Percentiles rank a stretch among this genome's conserved stretches.
These are phyloP conservation scores for Heliamphora exappendiculata DNA, from an alignment of 148 eudicot genomes.

Conservation along the genomic window DNA sequence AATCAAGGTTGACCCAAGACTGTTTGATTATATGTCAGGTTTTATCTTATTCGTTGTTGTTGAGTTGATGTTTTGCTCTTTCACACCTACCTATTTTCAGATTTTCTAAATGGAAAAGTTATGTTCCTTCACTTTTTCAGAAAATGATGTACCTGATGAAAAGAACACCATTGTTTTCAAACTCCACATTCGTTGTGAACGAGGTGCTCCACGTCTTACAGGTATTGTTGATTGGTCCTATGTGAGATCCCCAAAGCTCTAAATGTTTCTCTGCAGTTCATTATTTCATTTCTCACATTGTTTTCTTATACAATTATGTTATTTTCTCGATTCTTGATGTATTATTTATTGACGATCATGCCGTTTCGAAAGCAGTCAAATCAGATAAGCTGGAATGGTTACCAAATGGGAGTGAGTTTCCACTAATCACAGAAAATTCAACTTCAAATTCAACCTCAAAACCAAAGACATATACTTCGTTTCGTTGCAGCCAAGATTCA, in stretches of 20 bases:
- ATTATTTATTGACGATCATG: slow-evolving; percentile 2
- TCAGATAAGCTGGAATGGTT: slow-evolving; percentile 71
- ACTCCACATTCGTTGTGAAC: slow-evolving; percentile 59
- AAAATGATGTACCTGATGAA: slow-evolving; percentile 86
- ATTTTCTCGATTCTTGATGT: neutral
- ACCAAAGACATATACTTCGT: slow-evolving; percentile 74
- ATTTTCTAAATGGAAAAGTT: neutral
- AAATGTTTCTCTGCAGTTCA: neutral
- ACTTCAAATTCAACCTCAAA: slow-evolving; percentile 40
- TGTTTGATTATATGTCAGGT: slow-evolving; percentile 87
- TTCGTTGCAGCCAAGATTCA: slow-evolving; percentile 59
- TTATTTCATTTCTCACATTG: too few relatives aligned
- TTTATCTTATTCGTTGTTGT: neutral
- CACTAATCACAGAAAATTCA: slow-evolving; percentile 39
- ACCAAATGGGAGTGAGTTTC: slow-evolving; percentile 74
- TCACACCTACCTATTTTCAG: neutral
- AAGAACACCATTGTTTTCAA: slow-evolving; percentile 91
- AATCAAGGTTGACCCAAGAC: slow-evolving; percentile 80
- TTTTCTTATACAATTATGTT: too few relatives aligned
- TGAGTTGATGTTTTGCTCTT: neutral
- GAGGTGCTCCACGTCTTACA: slow-evolving; percentile 41
- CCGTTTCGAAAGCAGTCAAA: slow-evolving; percentile 38
- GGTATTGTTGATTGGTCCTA: slow-evolving; percentile 32
- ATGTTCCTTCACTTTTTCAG: slow-evolving; percentile 27
- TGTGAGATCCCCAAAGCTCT: neutral